Evolutionary conservation across 306 rosid genomes (phyloP).

Genomic region (Quercus ilex): DNA sequence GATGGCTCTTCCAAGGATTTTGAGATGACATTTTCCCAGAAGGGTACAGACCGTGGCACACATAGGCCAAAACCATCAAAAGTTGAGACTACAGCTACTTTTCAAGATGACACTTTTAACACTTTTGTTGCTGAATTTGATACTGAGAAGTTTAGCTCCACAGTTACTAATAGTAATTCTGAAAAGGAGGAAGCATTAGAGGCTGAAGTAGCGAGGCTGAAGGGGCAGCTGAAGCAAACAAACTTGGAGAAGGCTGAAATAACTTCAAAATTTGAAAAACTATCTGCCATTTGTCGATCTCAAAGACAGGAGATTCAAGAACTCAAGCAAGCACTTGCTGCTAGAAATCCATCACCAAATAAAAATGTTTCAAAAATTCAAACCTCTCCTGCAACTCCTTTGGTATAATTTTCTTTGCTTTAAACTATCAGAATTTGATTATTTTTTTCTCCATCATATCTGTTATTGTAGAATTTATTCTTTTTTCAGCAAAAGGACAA

Average conservation of each 20-base stretch:
- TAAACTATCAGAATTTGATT: slow-evolving; percentile 2
- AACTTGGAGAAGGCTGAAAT: slow-evolving; percentile 79
- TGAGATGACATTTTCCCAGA: slow-evolving; percentile 54
- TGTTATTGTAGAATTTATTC: neutral
- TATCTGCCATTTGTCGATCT: slow-evolving; percentile 90
- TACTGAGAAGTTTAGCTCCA: slow-evolving; percentile 47
- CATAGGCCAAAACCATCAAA: slow-evolving; percentile 40
- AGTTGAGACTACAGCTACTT: slow-evolving; percentile 40
- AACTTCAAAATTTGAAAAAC: slow-evolving; percentile 84
- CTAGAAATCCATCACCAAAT: slow-evolving; percentile 64
- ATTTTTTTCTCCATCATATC: slow-evolving; percentile 1
- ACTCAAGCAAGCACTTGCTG: slow-evolving; percentile 77
- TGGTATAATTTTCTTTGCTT: slow-evolving; percentile 30
- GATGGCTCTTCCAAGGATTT: slow-evolving; percentile 54
- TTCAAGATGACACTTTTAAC: slow-evolving; percentile 63
- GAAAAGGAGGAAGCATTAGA: slow-evolving; percentile 68
- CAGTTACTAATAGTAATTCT: slow-evolving; percentile 37
- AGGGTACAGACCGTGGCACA: slow-evolving; percentile 26
- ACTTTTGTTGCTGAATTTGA: slow-evolving; percentile 85
- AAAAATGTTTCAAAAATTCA: slow-evolving; percentile 50
- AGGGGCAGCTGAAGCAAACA: slow-evolving; percentile 71
- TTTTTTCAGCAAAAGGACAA: slow-evolving; percentile 15
- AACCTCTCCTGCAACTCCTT: slow-evolving; percentile 42
- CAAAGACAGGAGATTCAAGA: slow-evolving; percentile 96
- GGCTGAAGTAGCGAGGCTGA: slow-evolving; percentile 74